A percentile compares a stretch with the other conserved stretches of the same genome.
phyloP scores from a whole-genome alignment of 164 flowering plant species.

The Macadamia tetraphylla region DNA sequence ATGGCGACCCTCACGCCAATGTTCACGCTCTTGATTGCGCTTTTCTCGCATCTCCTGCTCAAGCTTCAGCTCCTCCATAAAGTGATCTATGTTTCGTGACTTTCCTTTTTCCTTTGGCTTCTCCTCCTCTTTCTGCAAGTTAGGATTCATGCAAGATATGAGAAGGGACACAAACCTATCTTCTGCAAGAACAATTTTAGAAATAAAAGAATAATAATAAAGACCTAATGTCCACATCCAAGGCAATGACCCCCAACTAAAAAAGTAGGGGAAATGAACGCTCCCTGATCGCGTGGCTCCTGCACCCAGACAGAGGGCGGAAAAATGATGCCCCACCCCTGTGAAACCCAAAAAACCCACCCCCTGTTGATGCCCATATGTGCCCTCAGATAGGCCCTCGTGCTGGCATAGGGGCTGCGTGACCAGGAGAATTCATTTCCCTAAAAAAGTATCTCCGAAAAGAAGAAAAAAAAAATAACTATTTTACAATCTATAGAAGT shows the following conservation, averaged over 20 bases:
- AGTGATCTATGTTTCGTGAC: slow-evolving; percentile 85
- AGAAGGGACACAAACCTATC: no score
- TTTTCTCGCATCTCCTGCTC: slow-evolving; percentile 97
- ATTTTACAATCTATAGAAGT: no score
- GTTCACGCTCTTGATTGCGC: slow-evolving; percentile 90
- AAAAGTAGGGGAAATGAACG: no score
- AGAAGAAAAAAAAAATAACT: neutral
- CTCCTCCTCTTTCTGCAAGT: slow-evolving; percentile 68
- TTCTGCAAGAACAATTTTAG: slow-evolving; percentile 1
- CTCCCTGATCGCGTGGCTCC: no score
- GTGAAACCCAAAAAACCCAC: no score
- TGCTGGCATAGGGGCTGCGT: no score
- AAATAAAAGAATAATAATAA: neutral
- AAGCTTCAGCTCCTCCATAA: slow-evolving; percentile 95
- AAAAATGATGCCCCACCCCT: no score
- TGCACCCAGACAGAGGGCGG: no score
- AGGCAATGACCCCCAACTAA: neutral
- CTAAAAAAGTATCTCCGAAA: no score
- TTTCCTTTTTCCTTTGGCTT: slow-evolving; percentile 89
- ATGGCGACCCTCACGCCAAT: slow-evolving; percentile 72
- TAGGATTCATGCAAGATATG: neutral
- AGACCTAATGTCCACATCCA: neutral
- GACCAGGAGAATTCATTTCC: no score
- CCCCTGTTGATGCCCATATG: no score
- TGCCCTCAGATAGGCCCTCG: no score